A percentile compares a stretch with the other conserved stretches of the same genome.
phyloP scores from a whole-genome alignment of 2,329 filamentous ascomycete genomes.

The Sodiomyces alkalinus region DNA sequence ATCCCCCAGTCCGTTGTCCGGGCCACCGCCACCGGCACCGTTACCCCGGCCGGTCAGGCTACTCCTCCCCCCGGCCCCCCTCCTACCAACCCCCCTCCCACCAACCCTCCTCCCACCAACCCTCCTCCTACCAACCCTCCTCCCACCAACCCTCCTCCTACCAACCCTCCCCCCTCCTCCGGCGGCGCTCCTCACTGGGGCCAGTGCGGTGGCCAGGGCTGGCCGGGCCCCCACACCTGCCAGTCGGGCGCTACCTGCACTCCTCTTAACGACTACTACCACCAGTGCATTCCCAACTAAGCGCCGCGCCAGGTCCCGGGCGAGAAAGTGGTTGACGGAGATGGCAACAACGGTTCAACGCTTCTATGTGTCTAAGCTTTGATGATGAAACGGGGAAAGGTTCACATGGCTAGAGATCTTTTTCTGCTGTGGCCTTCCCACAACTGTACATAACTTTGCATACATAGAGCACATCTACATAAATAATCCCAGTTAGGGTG shows the following conservation, averaged over 20 bases:
- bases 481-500: too few relatives aligned
- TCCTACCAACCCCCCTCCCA: background rate
- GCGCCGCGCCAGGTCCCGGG: background rate
- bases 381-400: too few relatives aligned
- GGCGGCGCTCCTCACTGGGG: conserved; percentile 15
- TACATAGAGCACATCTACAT: too few relatives aligned
- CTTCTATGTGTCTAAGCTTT: too few relatives aligned
- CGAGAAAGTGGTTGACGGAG: background rate
- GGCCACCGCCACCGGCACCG: conserved; percentile 8
- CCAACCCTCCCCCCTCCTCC: background rate
- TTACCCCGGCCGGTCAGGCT: conserved; percentile 6
- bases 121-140: conserved; percentile 3
- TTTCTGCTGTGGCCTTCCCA: too few relatives aligned
- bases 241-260: conserved; percentile 19
- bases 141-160: background rate
- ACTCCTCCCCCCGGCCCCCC: background rate
- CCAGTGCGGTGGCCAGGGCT: conserved; percentile 22
- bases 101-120: background rate
- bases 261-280: conserved; percentile 23
- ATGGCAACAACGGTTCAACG: too few relatives aligned
- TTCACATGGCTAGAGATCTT: too few relatives aligned
- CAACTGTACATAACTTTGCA: too few relatives aligned
- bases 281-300: conserved; percentile 18
- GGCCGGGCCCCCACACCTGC: conserved; percentile 20
- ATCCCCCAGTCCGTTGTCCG: conserved; percentile 7